These are phyloP conservation scores for Didymella sp. DNA, from an alignment of 2,329 filamentous ascomycete species.

Conservation along the genomic window DNA sequence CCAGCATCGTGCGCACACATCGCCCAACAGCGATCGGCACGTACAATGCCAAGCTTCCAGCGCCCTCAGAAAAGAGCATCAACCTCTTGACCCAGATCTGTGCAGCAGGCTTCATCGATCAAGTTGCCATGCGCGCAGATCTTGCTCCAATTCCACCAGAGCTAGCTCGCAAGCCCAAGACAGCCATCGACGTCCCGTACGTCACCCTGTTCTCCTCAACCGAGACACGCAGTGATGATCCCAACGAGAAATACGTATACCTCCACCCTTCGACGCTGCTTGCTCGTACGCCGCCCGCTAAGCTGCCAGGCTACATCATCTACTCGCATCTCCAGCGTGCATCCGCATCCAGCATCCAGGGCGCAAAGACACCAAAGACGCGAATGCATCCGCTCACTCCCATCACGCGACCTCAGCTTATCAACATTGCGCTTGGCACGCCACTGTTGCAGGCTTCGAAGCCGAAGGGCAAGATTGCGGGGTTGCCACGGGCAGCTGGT, in stretches of 20 bases:
- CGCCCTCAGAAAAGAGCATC: slow-evolving; percentile 69
- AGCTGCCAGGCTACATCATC: slow-evolving; percentile 82
- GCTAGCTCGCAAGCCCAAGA: slow-evolving; percentile 68
- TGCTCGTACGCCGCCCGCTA: slow-evolving; percentile 59
- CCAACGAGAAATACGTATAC: slow-evolving; percentile 74
- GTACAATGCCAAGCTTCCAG: slow-evolving; percentile 60
- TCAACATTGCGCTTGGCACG: slow-evolving; percentile 81
- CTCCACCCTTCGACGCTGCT: slow-evolving; percentile 87
- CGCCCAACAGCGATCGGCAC: slow-evolving; percentile 59
- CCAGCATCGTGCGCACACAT: slow-evolving; percentile 77
- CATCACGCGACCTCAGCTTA: slow-evolving; percentile 76
- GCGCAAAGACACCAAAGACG: slow-evolving; percentile 63
- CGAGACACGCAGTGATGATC: slow-evolving; percentile 51
- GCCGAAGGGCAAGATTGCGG: slow-evolving; percentile 80
- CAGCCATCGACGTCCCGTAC: slow-evolving; percentile 94
- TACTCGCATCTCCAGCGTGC: slow-evolving; percentile 84
- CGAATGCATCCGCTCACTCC: slow-evolving; percentile 89
- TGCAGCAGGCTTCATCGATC: slow-evolving; percentile 90
- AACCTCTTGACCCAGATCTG: slow-evolving; percentile 88
- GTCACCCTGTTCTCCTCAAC: slow-evolving; percentile 78
- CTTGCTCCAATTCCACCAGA: slow-evolving; percentile 71
- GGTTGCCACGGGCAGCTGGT: slow-evolving; percentile 48
- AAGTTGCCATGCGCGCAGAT: slow-evolving; percentile 91
- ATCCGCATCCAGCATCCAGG: slow-evolving; percentile 54
- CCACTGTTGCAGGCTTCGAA: slow-evolving; percentile 85